A percentile compares a stretch with the other conserved stretches of the same genome.
phyloP scores from a whole-genome alignment of 73 alveolate genomes.

The Paraurostyla sp. region DNA sequence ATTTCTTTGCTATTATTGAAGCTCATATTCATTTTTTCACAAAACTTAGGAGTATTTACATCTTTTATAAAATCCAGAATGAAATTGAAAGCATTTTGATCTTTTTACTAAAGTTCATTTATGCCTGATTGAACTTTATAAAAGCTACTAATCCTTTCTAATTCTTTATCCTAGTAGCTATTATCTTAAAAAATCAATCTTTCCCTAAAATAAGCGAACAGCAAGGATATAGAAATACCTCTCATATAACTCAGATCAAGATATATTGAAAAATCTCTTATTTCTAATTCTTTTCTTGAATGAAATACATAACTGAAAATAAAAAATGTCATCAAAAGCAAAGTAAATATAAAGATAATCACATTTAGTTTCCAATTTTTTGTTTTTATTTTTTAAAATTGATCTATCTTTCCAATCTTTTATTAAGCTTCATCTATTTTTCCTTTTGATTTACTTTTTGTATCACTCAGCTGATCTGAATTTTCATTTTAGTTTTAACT shows the following conservation, averaged over 20 bases:
- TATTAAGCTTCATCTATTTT: no score
- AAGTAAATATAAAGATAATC: no score
- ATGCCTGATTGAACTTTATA: not conserved
- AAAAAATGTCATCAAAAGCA: no score
- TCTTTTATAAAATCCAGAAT: not conserved
- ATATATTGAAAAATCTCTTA: not conserved
- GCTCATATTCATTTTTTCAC: not conserved
- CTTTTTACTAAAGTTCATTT: not conserved
- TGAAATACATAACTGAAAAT: no score
- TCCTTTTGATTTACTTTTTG: no score
- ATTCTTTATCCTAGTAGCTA: not conserved
- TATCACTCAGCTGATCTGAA: no score
- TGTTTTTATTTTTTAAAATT: no score
- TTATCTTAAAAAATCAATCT: not conserved
- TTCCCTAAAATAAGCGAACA: conserved; percentile 32
- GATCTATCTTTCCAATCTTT: no score
- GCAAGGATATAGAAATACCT: not conserved
- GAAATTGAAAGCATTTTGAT: not conserved
- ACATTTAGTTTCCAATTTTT: no score
- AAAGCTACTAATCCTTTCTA: not conserved
- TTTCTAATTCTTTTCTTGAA: no score
- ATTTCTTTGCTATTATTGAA: not conserved
- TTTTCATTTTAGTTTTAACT: no score
- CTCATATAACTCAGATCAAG: not conserved
- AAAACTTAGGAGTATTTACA: not conserved